Base-by-base conservation (phyloP, 257 asterid species). In the Nyctanthes arbortristis region DNA sequence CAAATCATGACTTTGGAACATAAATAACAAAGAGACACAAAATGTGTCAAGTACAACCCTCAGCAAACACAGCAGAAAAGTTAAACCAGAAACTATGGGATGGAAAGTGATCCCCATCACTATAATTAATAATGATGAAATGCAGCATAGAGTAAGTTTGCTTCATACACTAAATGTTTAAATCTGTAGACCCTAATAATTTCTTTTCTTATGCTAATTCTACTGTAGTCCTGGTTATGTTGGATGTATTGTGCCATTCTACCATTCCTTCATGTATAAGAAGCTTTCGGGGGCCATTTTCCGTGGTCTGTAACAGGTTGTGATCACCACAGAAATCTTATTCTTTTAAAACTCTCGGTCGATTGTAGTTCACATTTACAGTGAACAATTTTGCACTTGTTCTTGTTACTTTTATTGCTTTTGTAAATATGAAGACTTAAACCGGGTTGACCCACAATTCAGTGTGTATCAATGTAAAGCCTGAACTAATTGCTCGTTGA, bases 11-110 rank as follows among this genome's bases (percentile, higher is more conserved):
- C 18, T 45, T 56, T 29, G 39, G n/a, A 7, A 14, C 59, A 64
- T 1, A 25, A 24, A 45, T 3, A 40, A 16, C 25, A 69, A 47
- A 16, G 29, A 58, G 59, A 60, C 73, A 60, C 36, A 70, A 47
- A 61, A 16, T 28, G 37, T 28, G 12, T 66, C 33, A 7, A n/a
- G n/a, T n/a, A n/a, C n/a, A n/a, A n/a, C n/a, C n/a, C n/a, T n/a
- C n/a, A n/a, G n/a, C n/a, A n/a, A n/a, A n/a, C n/a, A 61, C 43
- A 4, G 20, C 22, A 4, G 66, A 61, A 18, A 22, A 24, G 37
- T 20, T 18, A 55, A 55, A 25, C 18, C 30, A 31, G 16, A 36
- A 5, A 14, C 18, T 39, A 39, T n/a, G n/a, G n/a, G 6, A 39
- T n/a, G 22, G n/a, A n/a, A n/a, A n/a, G 14, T 1, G 5, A 49